Evolutionary conservation across 2,329 filamentous ascomycete genomes (phyloP), one percentile per base, ranked within the genome.

Genomic region (Fusarium chlamydosporum): DNA sequence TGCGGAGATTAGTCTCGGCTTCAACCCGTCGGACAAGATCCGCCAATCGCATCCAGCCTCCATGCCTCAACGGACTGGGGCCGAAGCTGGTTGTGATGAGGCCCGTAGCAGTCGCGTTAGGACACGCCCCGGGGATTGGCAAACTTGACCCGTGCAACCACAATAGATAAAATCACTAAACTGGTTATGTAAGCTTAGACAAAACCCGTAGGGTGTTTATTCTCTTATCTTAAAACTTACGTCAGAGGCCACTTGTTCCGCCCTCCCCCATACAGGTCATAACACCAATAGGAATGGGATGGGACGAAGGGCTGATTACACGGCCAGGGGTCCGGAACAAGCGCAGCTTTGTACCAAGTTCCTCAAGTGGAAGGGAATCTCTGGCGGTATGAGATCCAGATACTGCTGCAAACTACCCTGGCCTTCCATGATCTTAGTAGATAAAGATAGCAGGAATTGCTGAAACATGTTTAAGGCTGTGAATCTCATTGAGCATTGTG

Each of bases 401-500:
- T 41, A 23, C 9, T 50, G 33, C 29, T 35, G 48, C 0, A 48
- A 6, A 10, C 16, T 42, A 2, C 12, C 31, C 7, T 38, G 43
- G 1, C 58, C 58, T 4, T 63, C 57, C 58, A 67, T 67, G 1
- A 63, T 35, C 12, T 41, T 67, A 0, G 65, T 67, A 7, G 65
- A 67, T 0, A 67, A 12, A 0, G 63, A 12, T 0, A 67, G 7
- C 1, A 67, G n/a, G 16, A 67, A 63, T 4, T 67, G 52, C 4
- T 67, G 65, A 12, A 67, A 67, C 1, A 34, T 16, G 2, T 38
- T 43, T 13, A 67, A 26, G 2, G 51, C 63, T 0, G 38, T 34
- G n/a, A 67, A 67, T 1, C 37, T 56, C 3, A 58, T 63, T 10
- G 65, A 54, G 31, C 59, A 67, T 34, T 67, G 57, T 0, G 65